A percentile compares a stretch with the other conserved stretches of the same genome.
phyloP scores from a whole-genome alignment of 257 asterid species.

The Plantago ovata region DNA sequence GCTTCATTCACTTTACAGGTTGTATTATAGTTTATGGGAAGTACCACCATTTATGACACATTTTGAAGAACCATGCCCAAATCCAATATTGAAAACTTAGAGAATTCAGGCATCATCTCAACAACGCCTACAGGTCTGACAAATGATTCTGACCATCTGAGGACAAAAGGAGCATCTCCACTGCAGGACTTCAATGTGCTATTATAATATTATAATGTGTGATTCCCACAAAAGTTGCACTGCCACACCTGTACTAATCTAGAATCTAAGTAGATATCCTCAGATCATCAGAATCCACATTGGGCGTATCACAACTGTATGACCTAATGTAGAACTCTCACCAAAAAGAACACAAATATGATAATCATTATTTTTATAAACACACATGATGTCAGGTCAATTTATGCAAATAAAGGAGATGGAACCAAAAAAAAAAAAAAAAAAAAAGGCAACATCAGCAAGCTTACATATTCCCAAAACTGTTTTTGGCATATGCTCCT shows the following conservation, averaged over 20 bases:
- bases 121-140: no score
- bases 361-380: slow-evolving; percentile 6
- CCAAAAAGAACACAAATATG: neutral
- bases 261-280: neutral
- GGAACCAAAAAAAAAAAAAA: slow-evolving; percentile 3
- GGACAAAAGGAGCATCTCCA: no score
- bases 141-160: no score
- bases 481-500: slow-evolving; percentile 98
- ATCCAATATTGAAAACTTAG: no score
- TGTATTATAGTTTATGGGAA: no score
- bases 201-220: no score
- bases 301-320: neutral
- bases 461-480: slow-evolving; percentile 85
- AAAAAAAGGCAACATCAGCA: slow-evolving; percentile 10
- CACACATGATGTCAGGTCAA: neutral
- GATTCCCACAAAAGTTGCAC: no score
- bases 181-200: no score
- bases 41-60: no score
- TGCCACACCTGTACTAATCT: neutral
- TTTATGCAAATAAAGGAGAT: slow-evolving; percentile 10
- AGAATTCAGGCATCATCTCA: no score
- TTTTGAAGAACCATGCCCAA: no score
- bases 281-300: slow-evolving; percentile 1
- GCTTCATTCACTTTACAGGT: no score
- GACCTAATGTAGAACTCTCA: neutral